Conservation (phyloP, 1,284 basidiomycete species). For the Sutorius eximius region DNA sequence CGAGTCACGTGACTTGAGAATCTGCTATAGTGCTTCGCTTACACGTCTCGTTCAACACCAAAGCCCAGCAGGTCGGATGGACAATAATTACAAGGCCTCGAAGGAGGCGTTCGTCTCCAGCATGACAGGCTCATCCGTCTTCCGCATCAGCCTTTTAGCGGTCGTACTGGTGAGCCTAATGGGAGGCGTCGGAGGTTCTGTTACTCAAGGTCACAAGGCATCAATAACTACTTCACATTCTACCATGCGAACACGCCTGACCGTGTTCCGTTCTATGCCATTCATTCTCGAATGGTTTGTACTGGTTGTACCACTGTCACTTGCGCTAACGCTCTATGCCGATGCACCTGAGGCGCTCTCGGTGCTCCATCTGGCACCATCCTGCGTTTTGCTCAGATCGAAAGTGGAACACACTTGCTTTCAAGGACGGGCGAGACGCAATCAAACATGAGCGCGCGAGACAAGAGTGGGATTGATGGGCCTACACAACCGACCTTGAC, state of each 20-base stretch:
- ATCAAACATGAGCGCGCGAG: conserved; percentile 17
- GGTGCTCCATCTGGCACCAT: conserved; percentile 48
- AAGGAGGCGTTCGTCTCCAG: conserved; percentile 90
- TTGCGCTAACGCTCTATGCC: conserved; percentile 79
- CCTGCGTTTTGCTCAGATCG: conserved; percentile 40
- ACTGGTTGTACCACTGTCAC: conserved; percentile 73
- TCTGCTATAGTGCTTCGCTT: too few species aligned
- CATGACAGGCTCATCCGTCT: conserved; percentile 74
- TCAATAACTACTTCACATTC: conserved; percentile 72
- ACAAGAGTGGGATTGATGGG: conserved; percentile 4
- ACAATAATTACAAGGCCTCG: conserved; percentile 66
- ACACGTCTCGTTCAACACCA: neutral
- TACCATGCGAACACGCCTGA: conserved; percentile 49
- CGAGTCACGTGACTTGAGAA: neutral
- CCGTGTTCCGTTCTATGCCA: conserved; percentile 36
- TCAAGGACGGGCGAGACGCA: conserved; percentile 36
- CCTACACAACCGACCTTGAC: conserved; percentile 26
- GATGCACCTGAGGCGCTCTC: conserved; percentile 55
- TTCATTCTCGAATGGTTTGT: conserved; percentile 63
- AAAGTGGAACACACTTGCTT: conserved; percentile 51
- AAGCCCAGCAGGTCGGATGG: conserved; percentile 19
- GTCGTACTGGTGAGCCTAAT: conserved; percentile 66
- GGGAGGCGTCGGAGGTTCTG: neutral
- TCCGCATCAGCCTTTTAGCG: conserved; percentile 71
- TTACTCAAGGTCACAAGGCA: conserved; percentile 45